Evolutionary conservation across 495 filamentous ascomycete species (phyloP).

Genomic region (Glonium stellatum): DNA sequence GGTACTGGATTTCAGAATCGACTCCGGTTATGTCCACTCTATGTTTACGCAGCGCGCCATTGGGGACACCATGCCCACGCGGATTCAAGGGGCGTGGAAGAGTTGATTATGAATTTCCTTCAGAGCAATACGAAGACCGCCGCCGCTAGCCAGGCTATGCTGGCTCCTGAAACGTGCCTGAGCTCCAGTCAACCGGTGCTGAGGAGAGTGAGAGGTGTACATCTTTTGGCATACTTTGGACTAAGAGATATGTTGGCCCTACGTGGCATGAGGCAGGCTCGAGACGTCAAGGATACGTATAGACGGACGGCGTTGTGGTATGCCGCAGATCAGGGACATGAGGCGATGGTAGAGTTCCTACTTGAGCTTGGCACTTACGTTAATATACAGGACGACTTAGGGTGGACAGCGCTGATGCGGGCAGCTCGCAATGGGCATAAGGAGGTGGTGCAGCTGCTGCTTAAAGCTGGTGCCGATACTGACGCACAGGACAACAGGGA

Average conservation of each 20-base stretch:
- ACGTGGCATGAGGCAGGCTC: neutral
- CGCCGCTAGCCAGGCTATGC: neutral
- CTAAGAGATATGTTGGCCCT: neutral
- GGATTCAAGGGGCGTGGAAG: neutral
- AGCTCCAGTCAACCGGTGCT: neutral
- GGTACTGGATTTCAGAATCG: conserved; percentile 30
- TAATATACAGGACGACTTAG: no score
- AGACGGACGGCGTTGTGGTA: neutral
- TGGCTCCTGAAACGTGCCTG: neutral
- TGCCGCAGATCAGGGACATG: no score
- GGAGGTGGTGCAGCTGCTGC: no score
- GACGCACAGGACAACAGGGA: no score
- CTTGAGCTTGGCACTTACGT: no score
- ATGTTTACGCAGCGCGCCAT: conserved; percentile 39
- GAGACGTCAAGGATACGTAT: neutral
- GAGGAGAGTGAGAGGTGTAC: neutral
- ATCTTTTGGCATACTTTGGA: neutral
- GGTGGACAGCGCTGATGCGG: no score
- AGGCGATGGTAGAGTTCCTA: no score
- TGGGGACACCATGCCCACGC: conserved; percentile 42
- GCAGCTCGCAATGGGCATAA: no score
- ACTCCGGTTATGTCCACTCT: conserved; percentile 33
- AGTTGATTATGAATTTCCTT: neutral
- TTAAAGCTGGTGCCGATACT: no score
- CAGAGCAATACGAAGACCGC: neutral